A percentile compares a stretch with the other conserved stretches of the same genome.
Evolutionary conservation across 768 basidiomycete genomes (phyloP).

Genomic region (Chiua virens): DNA sequence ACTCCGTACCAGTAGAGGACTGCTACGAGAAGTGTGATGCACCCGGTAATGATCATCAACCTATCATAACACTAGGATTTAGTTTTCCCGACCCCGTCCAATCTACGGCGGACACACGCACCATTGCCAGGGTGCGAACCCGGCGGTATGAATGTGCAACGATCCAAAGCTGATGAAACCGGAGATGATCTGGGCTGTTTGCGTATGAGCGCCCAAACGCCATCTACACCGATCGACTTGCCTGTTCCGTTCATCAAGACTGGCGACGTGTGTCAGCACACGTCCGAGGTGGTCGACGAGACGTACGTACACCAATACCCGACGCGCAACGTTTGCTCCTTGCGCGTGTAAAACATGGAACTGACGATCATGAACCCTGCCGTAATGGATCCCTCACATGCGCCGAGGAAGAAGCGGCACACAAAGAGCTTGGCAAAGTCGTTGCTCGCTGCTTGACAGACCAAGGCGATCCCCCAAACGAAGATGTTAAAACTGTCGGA

Average conservation of each 20-base stretch:
- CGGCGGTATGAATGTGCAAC: constrained; percentile 55
- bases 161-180: constrained; percentile 70
- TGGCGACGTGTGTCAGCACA: constrained; percentile 19
- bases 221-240: constrained; percentile 10
- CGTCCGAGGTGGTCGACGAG: background rate
- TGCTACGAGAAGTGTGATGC: constrained; percentile 53
- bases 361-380: constrained; percentile 77
- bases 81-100: background rate
- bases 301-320: constrained; percentile 71
- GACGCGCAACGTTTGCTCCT: constrained; percentile 64
- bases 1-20: constrained; percentile 51
- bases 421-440: constrained; percentile 65
- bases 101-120: constrained; percentile 15
- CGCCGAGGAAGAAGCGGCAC: constrained; percentile 64
- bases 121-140: constrained; percentile 78
- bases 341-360: constrained; percentile 77
- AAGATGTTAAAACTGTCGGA: constrained; percentile 59
- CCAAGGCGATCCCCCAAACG: constrained; percentile 62
- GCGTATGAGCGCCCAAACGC: constrained; percentile 5
- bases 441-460: constrained; percentile 66
- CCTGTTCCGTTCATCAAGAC: constrained; percentile 79
- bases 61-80: constrained; percentile 21
- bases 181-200: constrained; percentile 63
- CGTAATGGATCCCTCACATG: constrained; percentile 71
- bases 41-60: constrained; percentile 73